phyloP scores from a whole-genome alignment of 805 yeast genomes.

The Debaryomyces castellii region DNA sequence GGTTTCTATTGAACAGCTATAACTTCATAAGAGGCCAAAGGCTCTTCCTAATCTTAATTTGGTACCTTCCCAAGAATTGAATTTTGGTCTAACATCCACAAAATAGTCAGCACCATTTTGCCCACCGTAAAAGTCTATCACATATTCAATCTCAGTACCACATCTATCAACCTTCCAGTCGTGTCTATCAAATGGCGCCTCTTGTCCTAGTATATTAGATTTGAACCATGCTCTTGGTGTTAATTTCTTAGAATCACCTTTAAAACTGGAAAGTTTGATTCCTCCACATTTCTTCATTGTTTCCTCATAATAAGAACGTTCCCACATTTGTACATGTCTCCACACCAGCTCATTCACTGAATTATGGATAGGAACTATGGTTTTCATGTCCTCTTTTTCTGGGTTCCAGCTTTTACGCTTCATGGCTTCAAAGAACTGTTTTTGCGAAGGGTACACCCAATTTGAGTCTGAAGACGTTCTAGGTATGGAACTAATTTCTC shows the following conservation, averaged over 20 bases:
- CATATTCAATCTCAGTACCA: constrained; percentile 82
- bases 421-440: constrained; percentile 95
- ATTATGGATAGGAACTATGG: constrained; percentile 92
- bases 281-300: constrained; percentile 66
- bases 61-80: constrained; percentile 78
- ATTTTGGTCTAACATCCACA: constrained; percentile 89
- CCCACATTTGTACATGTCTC: constrained; percentile 85
- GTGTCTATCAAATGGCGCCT: constrained; percentile 90
- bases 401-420: constrained; percentile 87
- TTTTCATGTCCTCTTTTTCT: constrained; percentile 74
- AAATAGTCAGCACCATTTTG: constrained; percentile 63
- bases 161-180: constrained; percentile 91
- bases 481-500: constrained; percentile 82
- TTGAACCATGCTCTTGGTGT: constrained; percentile 84
- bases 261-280: constrained; percentile 76
- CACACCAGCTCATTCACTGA: constrained; percentile 92
- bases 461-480: constrained; percentile 60
- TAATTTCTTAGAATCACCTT: constrained; percentile 81
- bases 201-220: constrained; percentile 63
- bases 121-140: constrained; percentile 79
- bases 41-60: constrained; percentile 65
- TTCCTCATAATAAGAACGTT: constrained; percentile 53
- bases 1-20: background rate
- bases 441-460: constrained; percentile 96
- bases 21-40: constrained; percentile 45